Conservation (phyloP, 2,329 filamentous ascomycete genomes). For the Albophoma yamanashiensis region DNA sequence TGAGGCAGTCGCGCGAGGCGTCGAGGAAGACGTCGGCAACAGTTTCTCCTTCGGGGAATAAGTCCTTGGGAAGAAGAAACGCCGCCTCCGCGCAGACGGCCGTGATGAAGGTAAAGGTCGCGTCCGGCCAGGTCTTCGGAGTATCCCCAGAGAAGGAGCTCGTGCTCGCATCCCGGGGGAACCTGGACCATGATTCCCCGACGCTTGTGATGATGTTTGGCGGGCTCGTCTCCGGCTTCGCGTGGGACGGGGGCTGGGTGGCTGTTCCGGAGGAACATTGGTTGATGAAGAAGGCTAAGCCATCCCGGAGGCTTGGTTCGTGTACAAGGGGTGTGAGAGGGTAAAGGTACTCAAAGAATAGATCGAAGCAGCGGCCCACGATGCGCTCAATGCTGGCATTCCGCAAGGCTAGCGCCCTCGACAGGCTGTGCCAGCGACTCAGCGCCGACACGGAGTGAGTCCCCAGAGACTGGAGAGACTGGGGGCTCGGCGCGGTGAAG, state of each 20-base stretch:
- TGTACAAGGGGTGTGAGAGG: slow-evolving; percentile 30
- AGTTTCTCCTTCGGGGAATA: slow-evolving; percentile 26
- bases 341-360: slow-evolving; percentile 32
- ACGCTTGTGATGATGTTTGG: neutral
- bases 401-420: slow-evolving; percentile 11
- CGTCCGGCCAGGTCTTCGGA: slow-evolving; percentile 19
- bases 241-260: neutral
- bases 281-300: slow-evolving; percentile 19
- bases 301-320: slow-evolving; percentile 26
- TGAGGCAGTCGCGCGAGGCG: slow-evolving; percentile 25
- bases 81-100: slow-evolving; percentile 31
- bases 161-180: neutral
- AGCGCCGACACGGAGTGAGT: slow-evolving; percentile 9
- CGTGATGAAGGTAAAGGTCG: slow-evolving; percentile 29
- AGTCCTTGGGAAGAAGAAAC: slow-evolving; percentile 25
- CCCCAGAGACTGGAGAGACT: neutral
- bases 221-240: neutral
- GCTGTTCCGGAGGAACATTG: neutral
- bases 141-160: neutral
- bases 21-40: slow-evolving; percentile 26
- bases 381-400: slow-evolving; percentile 14
- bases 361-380: slow-evolving; percentile 22
- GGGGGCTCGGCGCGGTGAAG: slow-evolving; percentile 5
- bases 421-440: slow-evolving; percentile 18
- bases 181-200: slow-evolving; percentile 2